Conservation (phyloP, 805 yeast genomes). For the Torulaspora maleeae region DNA sequence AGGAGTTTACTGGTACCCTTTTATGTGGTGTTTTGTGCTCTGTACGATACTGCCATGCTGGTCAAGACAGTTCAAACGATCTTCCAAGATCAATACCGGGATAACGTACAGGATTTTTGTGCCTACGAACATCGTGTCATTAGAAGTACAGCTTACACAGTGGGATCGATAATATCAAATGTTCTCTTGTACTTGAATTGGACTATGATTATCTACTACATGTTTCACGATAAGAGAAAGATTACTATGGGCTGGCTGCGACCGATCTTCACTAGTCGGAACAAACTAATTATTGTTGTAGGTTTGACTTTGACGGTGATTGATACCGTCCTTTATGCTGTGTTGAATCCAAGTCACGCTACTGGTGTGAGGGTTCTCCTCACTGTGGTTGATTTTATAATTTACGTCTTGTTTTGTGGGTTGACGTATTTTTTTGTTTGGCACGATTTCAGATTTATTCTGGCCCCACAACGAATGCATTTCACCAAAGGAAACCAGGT, state of each 20-base stretch:
- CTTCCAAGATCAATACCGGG: constrained; percentile 47
- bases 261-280: constrained; percentile 17
- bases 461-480: constrained; percentile 20
- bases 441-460: constrained; percentile 25
- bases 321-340: constrained; percentile 16
- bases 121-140: constrained; percentile 31
- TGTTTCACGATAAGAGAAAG: constrained; percentile 20
- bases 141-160: constrained; percentile 15
- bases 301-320: constrained; percentile 14
- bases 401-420: constrained; percentile 18
- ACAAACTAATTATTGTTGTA: constrained; percentile 16
- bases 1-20: constrained; percentile 55
- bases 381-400: constrained; percentile 11
- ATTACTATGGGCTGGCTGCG: constrained; percentile 18
- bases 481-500: constrained; percentile 2
- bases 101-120: constrained; percentile 50
- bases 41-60: constrained; percentile 50
- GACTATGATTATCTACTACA: constrained; percentile 29
- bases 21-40: constrained; percentile 54
- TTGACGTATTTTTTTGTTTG: constrained; percentile 21
- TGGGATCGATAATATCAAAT: constrained; percentile 16
- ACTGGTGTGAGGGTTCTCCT: constrained; percentile 3
- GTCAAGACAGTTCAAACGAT: constrained; percentile 40
- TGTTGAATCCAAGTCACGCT: not conserved
- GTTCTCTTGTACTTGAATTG: constrained; percentile 26